Evolutionary conservation across 106 monocot species (phyloP).

Genomic region (Platanthera guangdongensis): DNA sequence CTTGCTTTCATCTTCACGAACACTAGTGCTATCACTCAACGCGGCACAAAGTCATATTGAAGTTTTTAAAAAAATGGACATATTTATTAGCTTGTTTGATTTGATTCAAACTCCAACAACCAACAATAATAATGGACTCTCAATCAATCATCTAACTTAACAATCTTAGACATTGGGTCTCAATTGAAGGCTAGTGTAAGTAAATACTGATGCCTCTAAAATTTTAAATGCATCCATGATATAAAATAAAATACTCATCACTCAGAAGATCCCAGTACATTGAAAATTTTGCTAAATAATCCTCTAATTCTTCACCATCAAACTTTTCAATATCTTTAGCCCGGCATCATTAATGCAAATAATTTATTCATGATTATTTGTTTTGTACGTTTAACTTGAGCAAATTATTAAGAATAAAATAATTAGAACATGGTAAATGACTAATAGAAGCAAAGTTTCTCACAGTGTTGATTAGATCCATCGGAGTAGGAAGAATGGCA

Average conservation of each 20-base stretch:
- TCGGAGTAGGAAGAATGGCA: constrained; percentile 83
- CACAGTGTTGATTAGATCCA: constrained; percentile 98
- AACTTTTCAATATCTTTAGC: background rate
- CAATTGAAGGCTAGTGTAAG: background rate
- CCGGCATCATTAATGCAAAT: background rate
- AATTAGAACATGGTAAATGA: background rate
- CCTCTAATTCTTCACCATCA: background rate
- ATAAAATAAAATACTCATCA: background rate
- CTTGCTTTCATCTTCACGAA: no score
- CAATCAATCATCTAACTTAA: no score
- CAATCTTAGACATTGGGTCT: background rate
- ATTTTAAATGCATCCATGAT: background rate
- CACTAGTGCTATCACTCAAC: no score
- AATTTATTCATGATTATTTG: background rate
- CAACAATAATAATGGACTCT: no score
- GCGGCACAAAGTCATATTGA: no score
- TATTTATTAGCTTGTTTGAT: no score
- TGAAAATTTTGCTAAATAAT: background rate
- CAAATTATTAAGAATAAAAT: background rate
- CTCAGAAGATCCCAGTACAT: background rate
- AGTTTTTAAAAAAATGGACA: no score
- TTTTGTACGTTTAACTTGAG: background rate
- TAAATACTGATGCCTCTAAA: background rate
- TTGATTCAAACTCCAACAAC: no score
- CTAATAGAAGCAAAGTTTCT: constrained; percentile 8